Conservation (phyloP, 2,329 filamentous ascomycete genomes). For the Talaromyces sp. region DNA sequence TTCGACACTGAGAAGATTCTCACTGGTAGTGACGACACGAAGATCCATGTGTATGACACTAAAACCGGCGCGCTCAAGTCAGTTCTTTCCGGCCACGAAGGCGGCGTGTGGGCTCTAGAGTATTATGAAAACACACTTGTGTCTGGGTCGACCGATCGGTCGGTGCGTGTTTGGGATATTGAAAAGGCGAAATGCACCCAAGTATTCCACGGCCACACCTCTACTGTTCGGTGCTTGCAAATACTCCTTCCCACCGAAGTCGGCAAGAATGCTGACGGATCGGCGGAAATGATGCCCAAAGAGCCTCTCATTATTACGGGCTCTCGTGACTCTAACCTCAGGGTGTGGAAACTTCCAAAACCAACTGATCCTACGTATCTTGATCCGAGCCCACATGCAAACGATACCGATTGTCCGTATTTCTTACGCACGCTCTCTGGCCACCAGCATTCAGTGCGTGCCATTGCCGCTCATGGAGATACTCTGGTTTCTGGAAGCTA, state of each 20-base stretch:
- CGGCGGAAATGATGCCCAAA: constrained; percentile 80
- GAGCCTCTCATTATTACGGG: constrained; percentile 96
- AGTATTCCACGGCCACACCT: constrained; percentile 95
- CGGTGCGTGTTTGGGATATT: constrained; percentile 99
- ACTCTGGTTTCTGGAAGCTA: constrained; percentile 97
- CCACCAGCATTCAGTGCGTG: constrained; percentile 88
- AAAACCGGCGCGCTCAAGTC: constrained; percentile 82
- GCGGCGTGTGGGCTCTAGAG: constrained; percentile 94
- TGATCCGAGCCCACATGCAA: constrained; percentile 68
- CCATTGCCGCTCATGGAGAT: constrained; percentile 90
- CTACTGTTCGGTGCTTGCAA: constrained; percentile 90
- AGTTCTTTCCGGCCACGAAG: constrained; percentile 87
- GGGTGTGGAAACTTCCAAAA: constrained; percentile 90
- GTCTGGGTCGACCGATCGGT: constrained; percentile 91
- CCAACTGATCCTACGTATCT: constrained; percentile 71
- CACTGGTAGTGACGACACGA: constrained; percentile 93
- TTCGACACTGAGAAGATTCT: constrained; percentile 98
- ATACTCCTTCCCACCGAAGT: constrained; percentile 84
- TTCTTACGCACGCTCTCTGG: constrained; percentile 83
- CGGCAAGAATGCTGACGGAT: constrained; percentile 65
- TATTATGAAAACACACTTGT: constrained; percentile 94
- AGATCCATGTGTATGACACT: constrained; percentile 97
- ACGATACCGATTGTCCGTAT: constrained; percentile 80
- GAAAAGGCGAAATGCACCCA: constrained; percentile 88
- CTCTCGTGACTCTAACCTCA: constrained; percentile 86